A percentile compares a stretch with the other conserved stretches of the same genome.
These are phyloP conservation scores for Pleurotus giganteus DNA, from an alignment of 768 basidiomycete genomes.

Conservation along the genomic window DNA sequence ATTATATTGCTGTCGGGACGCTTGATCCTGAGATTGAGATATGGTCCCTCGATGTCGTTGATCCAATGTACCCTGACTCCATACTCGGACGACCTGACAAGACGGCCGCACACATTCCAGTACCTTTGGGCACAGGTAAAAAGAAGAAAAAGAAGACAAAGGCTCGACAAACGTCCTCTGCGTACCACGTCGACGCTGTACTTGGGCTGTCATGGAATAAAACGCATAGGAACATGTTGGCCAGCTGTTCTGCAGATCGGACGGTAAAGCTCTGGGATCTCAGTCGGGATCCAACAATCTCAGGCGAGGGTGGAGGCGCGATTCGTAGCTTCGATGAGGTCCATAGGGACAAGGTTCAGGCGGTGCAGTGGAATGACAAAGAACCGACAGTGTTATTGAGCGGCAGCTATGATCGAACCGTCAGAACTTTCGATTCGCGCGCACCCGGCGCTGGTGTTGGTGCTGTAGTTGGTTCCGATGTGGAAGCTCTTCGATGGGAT, in stretches of 20 bases:
- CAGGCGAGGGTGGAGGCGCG: slow-evolving; percentile 55
- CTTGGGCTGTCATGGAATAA: slow-evolving; percentile 94
- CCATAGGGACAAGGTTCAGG: slow-evolving; percentile 94
- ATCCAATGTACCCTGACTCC: slow-evolving; percentile 90
- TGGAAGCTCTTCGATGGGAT: slow-evolving; percentile 94
- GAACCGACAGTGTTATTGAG: slow-evolving; percentile 90
- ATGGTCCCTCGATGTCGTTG: slow-evolving; percentile 93
- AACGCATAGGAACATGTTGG: slow-evolving; percentile 83
- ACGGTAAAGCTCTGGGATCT: slow-evolving; percentile 99
- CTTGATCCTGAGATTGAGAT: slow-evolving; percentile 98
- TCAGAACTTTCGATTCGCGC: slow-evolving; percentile 91
- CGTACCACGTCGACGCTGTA: slow-evolving; percentile 91
- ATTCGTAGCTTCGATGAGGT: slow-evolving; percentile 76
- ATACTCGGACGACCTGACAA: slow-evolving; percentile 89
- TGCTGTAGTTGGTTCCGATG: slow-evolving; percentile 86
- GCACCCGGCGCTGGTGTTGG: slow-evolving; percentile 80
- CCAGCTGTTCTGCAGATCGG: slow-evolving; percentile 89
- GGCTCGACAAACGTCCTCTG: slow-evolving; percentile 54
- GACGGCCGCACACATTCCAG: slow-evolving; percentile 75
- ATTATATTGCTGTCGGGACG: slow-evolving; percentile 95
- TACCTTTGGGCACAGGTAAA: slow-evolving; percentile 88
- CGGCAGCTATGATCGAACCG: slow-evolving; percentile 92
- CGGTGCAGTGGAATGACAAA: slow-evolving; percentile 90
- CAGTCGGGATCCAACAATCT: slow-evolving; percentile 53
- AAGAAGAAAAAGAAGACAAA: slow-evolving; percentile 92